Evolutionary conservation across 1,139 yeast genomes (phyloP).

Genomic region (Petasospora rhodanensis): DNA sequence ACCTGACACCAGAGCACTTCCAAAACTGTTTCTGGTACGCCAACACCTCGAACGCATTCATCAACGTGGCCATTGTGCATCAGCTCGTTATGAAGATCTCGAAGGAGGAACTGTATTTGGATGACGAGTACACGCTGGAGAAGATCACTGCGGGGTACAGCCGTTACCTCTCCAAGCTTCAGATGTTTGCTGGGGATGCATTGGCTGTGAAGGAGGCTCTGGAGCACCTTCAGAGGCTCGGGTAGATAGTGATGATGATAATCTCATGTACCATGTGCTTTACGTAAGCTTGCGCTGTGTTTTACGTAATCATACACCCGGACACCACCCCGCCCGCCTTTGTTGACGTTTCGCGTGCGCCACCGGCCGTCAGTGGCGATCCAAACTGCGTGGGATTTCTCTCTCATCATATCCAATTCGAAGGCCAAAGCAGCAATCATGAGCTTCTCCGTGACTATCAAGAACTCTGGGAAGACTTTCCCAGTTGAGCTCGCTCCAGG

Average conservation of each 20-base stretch:
- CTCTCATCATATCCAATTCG: neutral
- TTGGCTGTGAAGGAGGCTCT: conserved; percentile 9
- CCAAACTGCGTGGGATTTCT: neutral
- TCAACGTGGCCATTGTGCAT: conserved; percentile 21
- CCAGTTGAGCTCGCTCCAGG: conserved; percentile 55
- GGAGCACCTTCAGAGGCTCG: conserved; percentile 7
- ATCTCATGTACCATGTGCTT: too few species aligned
- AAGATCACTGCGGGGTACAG: conserved; percentile 3
- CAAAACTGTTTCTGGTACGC: conserved; percentile 23
- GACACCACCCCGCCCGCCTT: conserved; percentile 5
- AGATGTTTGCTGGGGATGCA: conserved; percentile 8
- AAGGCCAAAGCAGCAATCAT: conserved; percentile 1
- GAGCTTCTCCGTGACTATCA: conserved; percentile 39
- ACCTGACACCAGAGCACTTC: conserved; percentile 19
- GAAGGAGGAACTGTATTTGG: conserved; percentile 16
- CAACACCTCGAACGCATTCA: conserved; percentile 20
- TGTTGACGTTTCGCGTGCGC: too few species aligned
- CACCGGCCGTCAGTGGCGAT: conserved; percentile 1
- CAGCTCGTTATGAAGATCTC: conserved; percentile 17
- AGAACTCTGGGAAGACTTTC: conserved; percentile 81
- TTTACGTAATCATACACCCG: conserved; percentile 5
- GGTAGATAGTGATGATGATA: neutral
- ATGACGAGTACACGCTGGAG: conserved; percentile 13
- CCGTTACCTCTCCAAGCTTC: conserved; percentile 8
- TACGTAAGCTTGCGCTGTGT: too few species aligned